phyloP scores from a whole-genome alignment of 805 yeast genomes.

The Cyberlindnera misumaiensis region DNA sequence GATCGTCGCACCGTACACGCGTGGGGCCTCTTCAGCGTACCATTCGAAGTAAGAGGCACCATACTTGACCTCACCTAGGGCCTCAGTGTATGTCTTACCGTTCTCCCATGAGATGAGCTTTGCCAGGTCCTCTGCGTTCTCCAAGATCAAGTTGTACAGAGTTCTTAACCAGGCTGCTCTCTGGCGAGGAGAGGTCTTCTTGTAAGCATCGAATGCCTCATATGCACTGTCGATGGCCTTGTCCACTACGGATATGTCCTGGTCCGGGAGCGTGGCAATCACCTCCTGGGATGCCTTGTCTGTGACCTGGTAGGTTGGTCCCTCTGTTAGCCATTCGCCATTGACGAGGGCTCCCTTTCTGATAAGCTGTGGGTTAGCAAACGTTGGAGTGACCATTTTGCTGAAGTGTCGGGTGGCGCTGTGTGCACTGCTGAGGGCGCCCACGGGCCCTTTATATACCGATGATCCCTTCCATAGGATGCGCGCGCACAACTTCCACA shows the following conservation, averaged over 20 bases:
- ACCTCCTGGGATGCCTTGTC: conserved; percentile 71
- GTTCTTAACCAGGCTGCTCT: conserved; percentile 47
- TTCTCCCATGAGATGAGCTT: conserved; percentile 52
- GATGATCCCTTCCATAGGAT: too few relatives aligned
- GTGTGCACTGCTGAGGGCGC: too few relatives aligned
- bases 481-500: conserved; percentile 1
- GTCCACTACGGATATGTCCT: conserved; percentile 53
- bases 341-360: conserved; percentile 58
- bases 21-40: conserved; percentile 66
- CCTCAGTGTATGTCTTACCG: conserved; percentile 50
- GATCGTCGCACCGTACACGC: conserved; percentile 49
- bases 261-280: conserved; percentile 55
- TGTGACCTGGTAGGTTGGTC: conserved; percentile 49
- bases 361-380: conserved; percentile 45
- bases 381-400: conserved; percentile 18
- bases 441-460: too few relatives aligned
- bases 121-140: conserved; percentile 51
- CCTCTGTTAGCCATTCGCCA: conserved; percentile 61
- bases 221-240: conserved; percentile 45
- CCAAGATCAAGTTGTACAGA: conserved; percentile 43
- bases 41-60: conserved; percentile 79
- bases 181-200: conserved; percentile 41
- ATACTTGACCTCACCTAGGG: conserved; percentile 49
- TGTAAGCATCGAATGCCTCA: conserved; percentile 39
- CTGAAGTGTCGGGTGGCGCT: too few relatives aligned